A percentile compares a stretch with the other conserved stretches of the same genome.
phyloP scores from a whole-genome alignment of 192 early-diverging fungal genomes.

The Dissophora globulifera region DNA sequence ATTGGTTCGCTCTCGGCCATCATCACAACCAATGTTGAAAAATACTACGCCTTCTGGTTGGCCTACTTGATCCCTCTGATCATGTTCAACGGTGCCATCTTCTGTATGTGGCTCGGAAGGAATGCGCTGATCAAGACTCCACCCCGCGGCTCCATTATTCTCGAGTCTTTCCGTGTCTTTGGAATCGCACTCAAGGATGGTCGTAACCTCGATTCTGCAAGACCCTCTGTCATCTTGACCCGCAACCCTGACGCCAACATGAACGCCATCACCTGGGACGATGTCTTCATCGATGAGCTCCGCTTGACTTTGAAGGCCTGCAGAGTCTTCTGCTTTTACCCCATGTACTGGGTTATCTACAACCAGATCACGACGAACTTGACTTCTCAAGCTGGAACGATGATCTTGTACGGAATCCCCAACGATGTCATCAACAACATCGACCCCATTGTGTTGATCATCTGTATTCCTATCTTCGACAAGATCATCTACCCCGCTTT shows the following conservation, averaged over 20 bases:
- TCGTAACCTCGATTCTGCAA: constrained; percentile 69
- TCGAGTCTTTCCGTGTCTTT: constrained; percentile 60
- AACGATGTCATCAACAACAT: constrained; percentile 78
- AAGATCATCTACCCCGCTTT: constrained; percentile 67
- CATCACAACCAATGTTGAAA: constrained; percentile 66
- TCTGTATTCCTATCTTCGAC: constrained; percentile 79
- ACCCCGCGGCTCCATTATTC: constrained; percentile 70
- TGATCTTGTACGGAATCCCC: constrained; percentile 65
- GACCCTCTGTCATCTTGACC: constrained; percentile 62
- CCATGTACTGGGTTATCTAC: constrained; percentile 81
- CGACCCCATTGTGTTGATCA: constrained; percentile 73
- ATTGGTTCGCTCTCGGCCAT: constrained; percentile 72
- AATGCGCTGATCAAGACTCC: constrained; percentile 62
- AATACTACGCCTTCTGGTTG: constrained; percentile 66
- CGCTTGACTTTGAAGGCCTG: constrained; percentile 68
- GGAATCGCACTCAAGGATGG: constrained; percentile 45
- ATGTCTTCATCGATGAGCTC: constrained; percentile 79
- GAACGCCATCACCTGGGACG: constrained; percentile 66
- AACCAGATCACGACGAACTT: constrained; percentile 72
- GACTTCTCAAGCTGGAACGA: constrained; percentile 67
- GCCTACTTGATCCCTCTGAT: constrained; percentile 68
- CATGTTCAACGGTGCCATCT: constrained; percentile 65
- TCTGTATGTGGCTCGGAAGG: constrained; percentile 61
- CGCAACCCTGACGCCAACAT: constrained; percentile 27
- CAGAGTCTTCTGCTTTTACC: constrained; percentile 76